Evolutionary conservation across 129 eudicot species (phyloP), one percentile per base, ranked within the genome.

Genomic region (Centrapalus pauciflorus): DNA sequence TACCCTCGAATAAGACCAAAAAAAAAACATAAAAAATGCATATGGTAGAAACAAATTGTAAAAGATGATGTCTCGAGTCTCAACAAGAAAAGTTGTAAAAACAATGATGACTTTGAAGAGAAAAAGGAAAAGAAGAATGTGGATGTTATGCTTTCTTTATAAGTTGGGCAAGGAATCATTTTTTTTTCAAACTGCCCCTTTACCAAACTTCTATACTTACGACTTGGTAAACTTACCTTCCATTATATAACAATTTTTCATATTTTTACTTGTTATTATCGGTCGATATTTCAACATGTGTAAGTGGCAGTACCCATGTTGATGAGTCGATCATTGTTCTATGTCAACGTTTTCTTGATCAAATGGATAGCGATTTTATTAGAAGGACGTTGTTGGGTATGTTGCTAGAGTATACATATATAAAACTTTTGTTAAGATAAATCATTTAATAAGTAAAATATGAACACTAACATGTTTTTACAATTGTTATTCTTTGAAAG

Each of bases 141-240:
- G 19, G 71, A 63, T 27, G 71, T 54, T 73, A 13, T 73, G 77
- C 77, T 64, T 63, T 73, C 71, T 73, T 73, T 73, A 63, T 63
- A 51, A 66, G 79, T 57, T 75, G 68, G 79, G 79, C 67, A 75
- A 75, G 74, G 69, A 59, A 66, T 59, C 73, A 48, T 19, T 57
- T 66, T 17, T 50, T 57, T 75, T 55, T 46, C 17, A 66, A 24
- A 56, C 67, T 67, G 67, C 4, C 50, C 20, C 74, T 67, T 73
- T 75, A 75, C 68, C 79, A 57, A 45, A 74, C 73, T 66, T 72
- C 50, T 55, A 20, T 57, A 57, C 43, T 30, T 13, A 34, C 41
- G n/a, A n/a, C n/a, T n/a, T n/a, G n/a, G n/a, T n/a, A n/a, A 57
- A 57, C 41, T 56, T 56, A 28, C 24, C 64, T 57, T 57, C 64